Evolutionary conservation across 1,284 basidiomycete genomes (phyloP), one percentile per base, ranked within the genome.

Genomic region (Spongispora temasekensis): DNA sequence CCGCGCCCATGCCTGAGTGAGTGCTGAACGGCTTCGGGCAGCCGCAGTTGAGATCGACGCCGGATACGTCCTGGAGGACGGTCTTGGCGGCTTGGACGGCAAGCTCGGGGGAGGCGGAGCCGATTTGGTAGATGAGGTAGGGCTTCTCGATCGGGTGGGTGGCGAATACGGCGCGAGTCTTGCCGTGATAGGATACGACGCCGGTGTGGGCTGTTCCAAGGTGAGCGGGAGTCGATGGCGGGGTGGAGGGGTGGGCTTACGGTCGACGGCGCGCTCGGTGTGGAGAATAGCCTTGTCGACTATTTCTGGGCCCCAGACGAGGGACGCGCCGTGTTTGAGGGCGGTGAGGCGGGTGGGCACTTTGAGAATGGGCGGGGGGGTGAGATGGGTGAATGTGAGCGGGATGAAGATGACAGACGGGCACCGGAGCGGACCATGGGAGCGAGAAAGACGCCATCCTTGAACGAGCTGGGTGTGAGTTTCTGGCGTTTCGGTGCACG

Each of bases 281-380:
- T 96, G 93, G 51, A 99, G 82, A 60, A 99, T 95, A 15, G 97
- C 97, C 75, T 93, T 94, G 77, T 99, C 97, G 7, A 99, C 91
- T 51, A 95, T 91, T 73, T 99, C 97, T 0, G 97, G 97, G 12
- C 93, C 90, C 97, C 97, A 99, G 1, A 99, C 97, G 5, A 99
- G 82, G 17, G 90, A 89, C 3, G 97, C 97, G 2, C 97, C 97
- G 71, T 98, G 91, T 68, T 97, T 95, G 48, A 99, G 81, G 9
- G 94, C 89, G 65, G 95, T 90, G 19, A 97, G 76, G 42, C 95
- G 88, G 6, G 90, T 93, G 1, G 91, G 92, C 32, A 95, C 90
- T 93, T 68, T 57, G 53, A 50, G 28, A 34, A 21, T 50, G 25
- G 21, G 23, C 27, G 8, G 13, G 6, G 30, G 15, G 9, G 31